Base-by-base conservation (phyloP, 2,329 filamentous ascomycete genomes). In the Ophiostoma australiae region DNA sequence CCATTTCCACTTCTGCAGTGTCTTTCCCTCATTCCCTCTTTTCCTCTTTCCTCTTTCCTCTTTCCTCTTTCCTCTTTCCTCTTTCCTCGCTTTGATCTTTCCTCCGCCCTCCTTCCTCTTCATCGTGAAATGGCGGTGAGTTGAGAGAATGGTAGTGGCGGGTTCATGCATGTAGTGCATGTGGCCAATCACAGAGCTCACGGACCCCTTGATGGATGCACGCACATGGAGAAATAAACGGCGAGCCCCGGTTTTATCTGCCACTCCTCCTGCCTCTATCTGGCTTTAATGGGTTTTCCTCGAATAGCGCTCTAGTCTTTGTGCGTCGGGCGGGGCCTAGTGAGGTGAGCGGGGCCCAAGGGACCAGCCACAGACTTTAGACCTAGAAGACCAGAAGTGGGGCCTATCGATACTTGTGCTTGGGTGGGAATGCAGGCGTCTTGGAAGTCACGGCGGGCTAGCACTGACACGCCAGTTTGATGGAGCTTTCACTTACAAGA, bases 41-140 rank as follows among this genome's bases (percentile, higher is more conserved):
- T 23, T 27, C 13, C 27, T 65, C 27, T 66, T 66, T 39, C 17
- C n/a, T 17, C 10, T 27, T n/a, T 10, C 11, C 23, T 27, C 63
- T 67, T 41, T 33, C 27, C 10, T 13, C 10, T 27, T 17, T 27
- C 44, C 44, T 48, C 44, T 65, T 35, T 23, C n/a, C 17, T 17
- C 10, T 27, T n/a, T 10, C 11, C 23, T 27, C 44, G 15, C 63
- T 67, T 41, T 33, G 13, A 10, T 13, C 10, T 27, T 17, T 27
- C 44, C 44, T 48, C 44, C 20, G n/a, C 44, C 15, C 44, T 48
- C 44, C 44, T 48, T 48, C 44, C 44, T 48, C 44, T 48, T 48
- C 41, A 15, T 44, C 44, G 17, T 23, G 58, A 74, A 74, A 71
- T 72, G 68, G 73, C 73, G 73, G 73, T 74, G 73, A 73, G 71